phyloP scores from a whole-genome alignment of 495 filamentous ascomycete species.

The Tuber borchii region DNA sequence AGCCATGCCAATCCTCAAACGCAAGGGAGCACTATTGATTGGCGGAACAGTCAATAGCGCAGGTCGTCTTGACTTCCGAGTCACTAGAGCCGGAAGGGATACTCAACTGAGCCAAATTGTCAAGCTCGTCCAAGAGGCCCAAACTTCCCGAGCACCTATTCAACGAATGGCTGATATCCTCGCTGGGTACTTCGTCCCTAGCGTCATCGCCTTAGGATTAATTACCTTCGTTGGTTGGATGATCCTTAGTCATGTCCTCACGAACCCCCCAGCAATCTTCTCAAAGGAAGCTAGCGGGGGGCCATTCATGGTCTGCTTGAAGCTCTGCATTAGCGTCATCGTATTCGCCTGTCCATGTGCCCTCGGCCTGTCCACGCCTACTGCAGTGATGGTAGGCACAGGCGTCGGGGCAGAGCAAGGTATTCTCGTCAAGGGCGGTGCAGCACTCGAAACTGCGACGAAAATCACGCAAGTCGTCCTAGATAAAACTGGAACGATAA shows the following conservation, averaged over 20 bases:
- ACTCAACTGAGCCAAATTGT: slow-evolving; percentile 98
- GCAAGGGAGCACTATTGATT: slow-evolving; percentile 69
- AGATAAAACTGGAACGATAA: slow-evolving; percentile 98
- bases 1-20: slow-evolving; percentile 85
- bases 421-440: slow-evolving; percentile 93
- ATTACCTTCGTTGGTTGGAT: slow-evolving; percentile 90
- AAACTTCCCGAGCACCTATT: slow-evolving; percentile 89
- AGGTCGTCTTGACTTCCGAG: slow-evolving; percentile 83
- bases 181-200: slow-evolving; percentile 90
- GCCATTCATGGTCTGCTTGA: slow-evolving; percentile 89
- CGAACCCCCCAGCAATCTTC: slow-evolving; percentile 82
- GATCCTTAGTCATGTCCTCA: slow-evolving; percentile 78
- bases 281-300: slow-evolving; percentile 71
- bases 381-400: slow-evolving; percentile 97
- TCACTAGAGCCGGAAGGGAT: slow-evolving; percentile 86
- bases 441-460: slow-evolving; percentile 84
- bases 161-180: slow-evolving; percentile 87
- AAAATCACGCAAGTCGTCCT: slow-evolving; percentile 90
- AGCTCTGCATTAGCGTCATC: slow-evolving; percentile 97
- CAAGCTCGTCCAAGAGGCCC: slow-evolving; percentile 90
- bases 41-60: slow-evolving; percentile 96
- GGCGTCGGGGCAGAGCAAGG: slow-evolving; percentile 94
- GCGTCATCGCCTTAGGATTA: slow-evolving; percentile 74
- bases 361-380: slow-evolving; percentile 86
- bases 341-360: slow-evolving; percentile 98